A percentile compares a stretch with the other conserved stretches of the same genome.
Conservation (phyloP, 2,329 filamentous ascomycete genomes). For the Helminthosporium solani region DNA sequence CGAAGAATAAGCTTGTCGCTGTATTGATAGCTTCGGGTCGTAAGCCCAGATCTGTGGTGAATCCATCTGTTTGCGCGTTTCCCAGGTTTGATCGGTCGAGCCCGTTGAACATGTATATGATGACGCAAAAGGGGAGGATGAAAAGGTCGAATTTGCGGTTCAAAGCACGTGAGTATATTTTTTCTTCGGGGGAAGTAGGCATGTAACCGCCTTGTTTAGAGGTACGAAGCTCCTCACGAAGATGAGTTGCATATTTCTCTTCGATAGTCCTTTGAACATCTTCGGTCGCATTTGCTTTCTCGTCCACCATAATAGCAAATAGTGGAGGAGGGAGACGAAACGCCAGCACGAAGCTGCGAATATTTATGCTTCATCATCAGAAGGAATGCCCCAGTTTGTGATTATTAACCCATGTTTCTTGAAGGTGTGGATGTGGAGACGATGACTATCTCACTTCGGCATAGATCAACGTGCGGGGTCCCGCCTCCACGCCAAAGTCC, state of each 20-base stretch:
- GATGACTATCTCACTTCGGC: too few species aligned
- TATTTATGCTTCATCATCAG: too few species aligned
- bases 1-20: slow-evolving; percentile 27
- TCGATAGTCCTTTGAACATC: slow-evolving; percentile 3
- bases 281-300: slow-evolving; percentile 1
- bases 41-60: slow-evolving; percentile 23
- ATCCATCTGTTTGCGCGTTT: slow-evolving; percentile 30
- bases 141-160: slow-evolving; percentile 25
- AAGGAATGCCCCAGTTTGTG: too few species aligned
- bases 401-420: too few species aligned
- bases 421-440: too few species aligned
- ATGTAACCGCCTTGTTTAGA: slow-evolving; percentile 11
- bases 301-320: slow-evolving; percentile 1
- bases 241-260: slow-evolving; percentile 4
- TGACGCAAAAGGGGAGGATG: slow-evolving; percentile 20
- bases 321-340: too few species aligned
- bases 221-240: slow-evolving; percentile 4
- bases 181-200: slow-evolving; percentile 2
- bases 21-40: slow-evolving; percentile 25
- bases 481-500: neutral
- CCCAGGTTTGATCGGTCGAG: slow-evolving; percentile 27
- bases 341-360: too few species aligned
- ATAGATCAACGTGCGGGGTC: neutral
- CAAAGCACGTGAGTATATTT: slow-evolving; percentile 7
- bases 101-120: slow-evolving; percentile 26